Percentiles rank a stretch among this genome's conserved stretches.
phyloP scores from a whole-genome alignment of 352 stramenopile species.

The Salisapilia sapeloensis region DNA sequence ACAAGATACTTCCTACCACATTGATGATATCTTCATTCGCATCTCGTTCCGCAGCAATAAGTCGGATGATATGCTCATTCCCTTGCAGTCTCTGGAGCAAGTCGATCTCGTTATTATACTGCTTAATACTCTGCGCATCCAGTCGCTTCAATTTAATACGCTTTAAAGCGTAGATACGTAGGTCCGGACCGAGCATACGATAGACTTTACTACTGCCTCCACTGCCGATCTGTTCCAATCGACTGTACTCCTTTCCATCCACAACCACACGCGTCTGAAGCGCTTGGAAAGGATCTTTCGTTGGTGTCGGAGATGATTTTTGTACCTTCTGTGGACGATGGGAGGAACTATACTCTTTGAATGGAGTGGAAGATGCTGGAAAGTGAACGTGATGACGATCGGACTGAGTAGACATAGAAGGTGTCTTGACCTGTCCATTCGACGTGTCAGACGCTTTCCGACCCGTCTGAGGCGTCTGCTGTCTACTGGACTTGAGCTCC shows the following conservation, averaged over 20 bases:
- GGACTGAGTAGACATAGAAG: too few relatives aligned
- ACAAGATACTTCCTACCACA: conserved; percentile 36
- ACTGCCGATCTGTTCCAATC: conserved; percentile 93
- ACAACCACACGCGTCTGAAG: conserved; percentile 28
- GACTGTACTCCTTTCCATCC: conserved; percentile 86
- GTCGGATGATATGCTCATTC: conserved; percentile 91
- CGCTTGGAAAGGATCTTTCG: too few relatives aligned
- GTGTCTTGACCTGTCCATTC: too few relatives aligned
- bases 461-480: too few relatives aligned
- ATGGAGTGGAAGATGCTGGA: too few relatives aligned
- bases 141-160: conserved; percentile 92
- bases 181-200: conserved; percentile 83
- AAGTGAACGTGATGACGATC: too few relatives aligned
- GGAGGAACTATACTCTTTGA: too few relatives aligned
- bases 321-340: too few relatives aligned
- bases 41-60: conserved; percentile 91
- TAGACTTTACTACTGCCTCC: conserved; percentile 97
- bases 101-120: conserved; percentile 96
- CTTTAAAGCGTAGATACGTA: conserved; percentile 95
- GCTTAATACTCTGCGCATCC: conserved; percentile 81
- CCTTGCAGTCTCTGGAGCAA: conserved; percentile 86
- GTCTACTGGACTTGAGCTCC: too few relatives aligned
- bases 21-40: conserved; percentile 51
- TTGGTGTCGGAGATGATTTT: too few relatives aligned
- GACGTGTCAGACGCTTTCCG: too few relatives aligned